Evolutionary conservation across 805 yeast species (phyloP).

Genomic region (Yarrowia sp.): DNA sequence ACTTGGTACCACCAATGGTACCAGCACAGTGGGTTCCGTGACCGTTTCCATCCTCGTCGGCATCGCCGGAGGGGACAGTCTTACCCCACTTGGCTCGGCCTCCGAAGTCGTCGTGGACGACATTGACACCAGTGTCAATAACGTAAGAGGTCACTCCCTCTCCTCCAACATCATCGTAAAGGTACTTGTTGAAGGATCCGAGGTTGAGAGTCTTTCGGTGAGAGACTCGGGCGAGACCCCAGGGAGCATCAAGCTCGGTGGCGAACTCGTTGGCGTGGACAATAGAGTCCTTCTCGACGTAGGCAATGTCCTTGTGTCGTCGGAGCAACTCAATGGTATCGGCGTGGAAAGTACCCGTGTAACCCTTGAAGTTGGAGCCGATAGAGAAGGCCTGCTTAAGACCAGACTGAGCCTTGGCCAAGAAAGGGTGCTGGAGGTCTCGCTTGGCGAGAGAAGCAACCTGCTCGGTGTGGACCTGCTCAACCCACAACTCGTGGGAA

Average conservation of each 20-base stretch:
- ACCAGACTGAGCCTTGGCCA: slow-evolving; percentile 30
- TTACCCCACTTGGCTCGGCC: slow-evolving; percentile 63
- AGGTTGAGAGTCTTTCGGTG: slow-evolving; percentile 61
- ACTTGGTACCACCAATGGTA: slow-evolving; percentile 55
- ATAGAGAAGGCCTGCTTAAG: slow-evolving; percentile 46
- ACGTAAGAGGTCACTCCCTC: slow-evolving; percentile 70
- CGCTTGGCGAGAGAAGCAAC: slow-evolving; percentile 38
- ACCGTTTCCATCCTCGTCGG: slow-evolving; percentile 55
- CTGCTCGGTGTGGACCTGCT: slow-evolving; percentile 39
- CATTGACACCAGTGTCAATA: slow-evolving; percentile 71
- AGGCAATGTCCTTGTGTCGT: slow-evolving; percentile 50
- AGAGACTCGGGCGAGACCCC: slow-evolving; percentile 72
- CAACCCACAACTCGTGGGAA: slow-evolving; percentile 67
- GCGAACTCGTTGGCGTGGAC: slow-evolving; percentile 49
- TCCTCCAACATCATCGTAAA: slow-evolving; percentile 59
- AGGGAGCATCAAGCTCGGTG: slow-evolving; percentile 62
- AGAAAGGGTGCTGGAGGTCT: slow-evolving; percentile 39
- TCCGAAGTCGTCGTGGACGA: slow-evolving; percentile 52
- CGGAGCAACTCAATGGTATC: slow-evolving; percentile 71
- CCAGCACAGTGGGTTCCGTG: slow-evolving; percentile 70
- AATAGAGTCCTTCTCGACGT: slow-evolving; percentile 59
- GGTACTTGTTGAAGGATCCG: slow-evolving; percentile 56
- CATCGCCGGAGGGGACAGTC: slow-evolving; percentile 48
- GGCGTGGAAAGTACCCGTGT: slow-evolving; percentile 78
- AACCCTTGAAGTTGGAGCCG: slow-evolving; percentile 62